Evolutionary conservation across 176 grass and related monocot species (phyloP).

Genomic region (Cymbopogon citratus): DNA sequence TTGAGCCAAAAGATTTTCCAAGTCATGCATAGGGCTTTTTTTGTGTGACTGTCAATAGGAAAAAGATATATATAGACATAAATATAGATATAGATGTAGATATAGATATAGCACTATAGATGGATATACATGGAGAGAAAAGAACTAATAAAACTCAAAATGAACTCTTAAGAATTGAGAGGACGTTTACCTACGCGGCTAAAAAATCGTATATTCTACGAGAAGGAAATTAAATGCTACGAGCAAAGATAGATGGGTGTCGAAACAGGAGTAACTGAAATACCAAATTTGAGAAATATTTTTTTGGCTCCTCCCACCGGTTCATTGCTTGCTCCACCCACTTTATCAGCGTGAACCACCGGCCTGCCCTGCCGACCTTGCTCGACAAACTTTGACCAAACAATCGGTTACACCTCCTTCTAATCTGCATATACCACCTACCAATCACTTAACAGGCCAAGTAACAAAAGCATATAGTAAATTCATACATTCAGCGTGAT

Average conservation of each 20-base stretch:
- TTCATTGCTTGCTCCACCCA: background rate
- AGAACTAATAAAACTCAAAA: too few relatives aligned
- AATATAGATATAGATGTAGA: too few relatives aligned
- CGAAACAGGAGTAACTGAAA: background rate
- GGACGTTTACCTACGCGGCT: background rate
- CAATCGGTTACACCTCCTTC: background rate
- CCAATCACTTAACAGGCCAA: too few relatives aligned
- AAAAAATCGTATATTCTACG: background rate
- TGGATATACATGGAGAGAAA: too few relatives aligned
- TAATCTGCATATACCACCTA: background rate
- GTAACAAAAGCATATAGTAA: background rate
- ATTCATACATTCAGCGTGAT: background rate
- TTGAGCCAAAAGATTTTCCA: background rate
- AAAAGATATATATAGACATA: too few relatives aligned
- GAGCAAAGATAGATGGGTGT: background rate
- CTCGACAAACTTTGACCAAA: background rate
- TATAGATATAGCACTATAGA: too few relatives aligned
- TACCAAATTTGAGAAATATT: background rate
- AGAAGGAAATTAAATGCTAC: background rate
- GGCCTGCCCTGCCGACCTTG: background rate
- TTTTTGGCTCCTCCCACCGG: background rate
- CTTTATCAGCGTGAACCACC: constrained; percentile 33
- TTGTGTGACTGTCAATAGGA: too few relatives aligned
- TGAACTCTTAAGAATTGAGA: background rate
- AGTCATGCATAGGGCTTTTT: background rate